These are phyloP conservation scores for Penicillium expansum DNA, from an alignment of 2,329 filamentous ascomycete species.

Conservation along the genomic window DNA sequence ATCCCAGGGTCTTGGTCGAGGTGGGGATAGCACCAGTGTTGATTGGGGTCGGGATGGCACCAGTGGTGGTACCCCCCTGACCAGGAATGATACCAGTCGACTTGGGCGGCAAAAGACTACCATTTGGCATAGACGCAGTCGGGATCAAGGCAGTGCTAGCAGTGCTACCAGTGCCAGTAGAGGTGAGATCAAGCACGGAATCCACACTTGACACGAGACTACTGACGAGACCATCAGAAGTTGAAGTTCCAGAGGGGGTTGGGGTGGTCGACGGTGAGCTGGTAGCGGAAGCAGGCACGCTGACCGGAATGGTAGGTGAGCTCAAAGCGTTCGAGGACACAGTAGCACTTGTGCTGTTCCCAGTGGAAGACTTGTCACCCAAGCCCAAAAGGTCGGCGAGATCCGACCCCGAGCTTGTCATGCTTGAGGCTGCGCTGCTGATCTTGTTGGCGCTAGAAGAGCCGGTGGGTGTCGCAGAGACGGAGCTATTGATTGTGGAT, in stretches of 20 bases:
- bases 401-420: conserved; percentile 2
- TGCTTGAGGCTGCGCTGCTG: not conserved
- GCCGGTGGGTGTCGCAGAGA: not conserved
- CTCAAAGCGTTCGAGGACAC: not conserved
- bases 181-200: conserved; percentile 12
- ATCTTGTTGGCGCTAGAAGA: not conserved
- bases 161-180: conserved; percentile 18
- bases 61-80: conserved; percentile 12
- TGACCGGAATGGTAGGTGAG: conserved; percentile 27
- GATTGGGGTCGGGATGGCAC: conserved; percentile 7
- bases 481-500: not conserved
- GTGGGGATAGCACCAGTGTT: conserved; percentile 7
- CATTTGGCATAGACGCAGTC: conserved; percentile 10
- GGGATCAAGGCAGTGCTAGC: conserved; percentile 20
- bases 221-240: conserved; percentile 8
- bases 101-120: conserved; percentile 3
- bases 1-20: conserved; percentile 14
- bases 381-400: conserved; percentile 5
- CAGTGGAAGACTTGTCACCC: conserved; percentile 5
- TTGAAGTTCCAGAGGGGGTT: conserved; percentile 1
- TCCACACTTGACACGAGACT: conserved; percentile 11
- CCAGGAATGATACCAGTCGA: conserved; percentile 15
- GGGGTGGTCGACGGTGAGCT: not conserved
- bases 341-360: conserved; percentile 3
- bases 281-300: conserved; percentile 23